Conservation (phyloP, 768 basidiomycete genomes). For the Hemileccinum impolitum region DNA sequence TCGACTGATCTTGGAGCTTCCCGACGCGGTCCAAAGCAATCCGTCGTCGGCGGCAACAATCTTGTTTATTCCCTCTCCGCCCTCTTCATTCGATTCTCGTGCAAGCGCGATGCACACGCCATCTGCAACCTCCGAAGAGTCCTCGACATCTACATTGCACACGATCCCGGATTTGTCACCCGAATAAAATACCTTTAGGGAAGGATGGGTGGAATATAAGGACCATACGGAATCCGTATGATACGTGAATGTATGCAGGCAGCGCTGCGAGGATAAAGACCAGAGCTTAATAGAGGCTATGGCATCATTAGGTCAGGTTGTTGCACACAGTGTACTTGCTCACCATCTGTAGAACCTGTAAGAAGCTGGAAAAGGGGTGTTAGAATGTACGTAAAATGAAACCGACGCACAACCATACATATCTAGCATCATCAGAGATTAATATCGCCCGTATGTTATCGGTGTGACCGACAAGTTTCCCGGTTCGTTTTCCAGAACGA, state of each 20-base stretch:
- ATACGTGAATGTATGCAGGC: slow-evolving; percentile 93
- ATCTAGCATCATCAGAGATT: slow-evolving; percentile 86
- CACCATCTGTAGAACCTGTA: slow-evolving; percentile 78
- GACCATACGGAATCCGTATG: slow-evolving; percentile 97
- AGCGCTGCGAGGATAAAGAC: slow-evolving; percentile 86
- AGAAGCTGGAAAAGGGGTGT: slow-evolving; percentile 49
- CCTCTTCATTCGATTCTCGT: slow-evolving; percentile 50
- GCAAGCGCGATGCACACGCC: slow-evolving; percentile 88
- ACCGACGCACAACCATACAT: slow-evolving; percentile 50
- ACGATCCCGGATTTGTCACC: slow-evolving; percentile 91
- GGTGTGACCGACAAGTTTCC: slow-evolving; percentile 92
- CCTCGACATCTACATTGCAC: slow-evolving; percentile 88
- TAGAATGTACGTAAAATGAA: slow-evolving; percentile 5
- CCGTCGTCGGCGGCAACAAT: slow-evolving; percentile 81
- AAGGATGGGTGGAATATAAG: slow-evolving; percentile 81
- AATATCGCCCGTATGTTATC: slow-evolving; percentile 93
- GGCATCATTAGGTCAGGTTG: slow-evolving; percentile 13
- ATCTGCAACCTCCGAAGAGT: slow-evolving; percentile 74
- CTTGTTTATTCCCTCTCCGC: slow-evolving; percentile 71
- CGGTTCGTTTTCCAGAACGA: slow-evolving; percentile 71
- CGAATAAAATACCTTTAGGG: slow-evolving; percentile 87
- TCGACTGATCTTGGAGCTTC: slow-evolving; percentile 73
- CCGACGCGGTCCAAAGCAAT: slow-evolving; percentile 87
- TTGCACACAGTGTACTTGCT: slow-evolving; percentile 6
- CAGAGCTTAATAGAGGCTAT: slow-evolving; percentile 85